Base-by-base conservation (phyloP, 2,329 filamentous ascomycete species). In the Talaromyces sp. region DNA sequence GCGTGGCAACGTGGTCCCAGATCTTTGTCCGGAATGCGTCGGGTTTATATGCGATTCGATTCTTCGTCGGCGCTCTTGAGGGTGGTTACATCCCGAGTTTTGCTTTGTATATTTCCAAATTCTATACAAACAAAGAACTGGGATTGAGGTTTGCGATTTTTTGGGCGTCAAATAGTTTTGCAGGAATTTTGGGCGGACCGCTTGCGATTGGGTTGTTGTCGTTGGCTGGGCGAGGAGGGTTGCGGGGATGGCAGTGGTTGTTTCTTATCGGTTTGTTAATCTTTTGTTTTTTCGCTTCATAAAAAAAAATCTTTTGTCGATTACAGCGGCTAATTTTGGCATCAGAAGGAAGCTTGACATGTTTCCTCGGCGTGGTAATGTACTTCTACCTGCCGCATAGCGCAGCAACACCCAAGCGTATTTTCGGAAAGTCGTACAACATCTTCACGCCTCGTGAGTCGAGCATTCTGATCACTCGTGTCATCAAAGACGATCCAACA, bases 71-170 rank as follows among this genome's bases (percentile, higher is more conserved):
- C 2, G 73, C 82, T 3, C 68, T 81, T 8, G 81, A 83, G 76
- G 82, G 81, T 19, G 81, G 81, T 1, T 83, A 83, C 63, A 83
- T 84, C 27, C 81, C 81, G 72, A 80, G 74, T 54, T 74, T 73
- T 35, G 67, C 62, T 10, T 62, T 73, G 6, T 73, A 72, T 47
- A 69, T 73, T 31, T 69, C 70, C 2, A 68, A 69, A 6, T 73
- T 68, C 59, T 74, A 73, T 65, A 74, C 67, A 10, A 69, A 70
- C 45, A 64, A 68, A 31, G 71, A 73, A 39, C 68, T 74, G 19
- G 68, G 61, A 6, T 11, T 61, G 17, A 37, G 63, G 11, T 66
- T 63, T 47, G 57, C 58, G 7, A 50, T 65, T 4, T 65, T 65
- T 7, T 65, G 63, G 63, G 63, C 57, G 25, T 65, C 63, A 3